Conservation (phyloP, 495 filamentous ascomycete species). For the Jackrogersella multiformis region DNA sequence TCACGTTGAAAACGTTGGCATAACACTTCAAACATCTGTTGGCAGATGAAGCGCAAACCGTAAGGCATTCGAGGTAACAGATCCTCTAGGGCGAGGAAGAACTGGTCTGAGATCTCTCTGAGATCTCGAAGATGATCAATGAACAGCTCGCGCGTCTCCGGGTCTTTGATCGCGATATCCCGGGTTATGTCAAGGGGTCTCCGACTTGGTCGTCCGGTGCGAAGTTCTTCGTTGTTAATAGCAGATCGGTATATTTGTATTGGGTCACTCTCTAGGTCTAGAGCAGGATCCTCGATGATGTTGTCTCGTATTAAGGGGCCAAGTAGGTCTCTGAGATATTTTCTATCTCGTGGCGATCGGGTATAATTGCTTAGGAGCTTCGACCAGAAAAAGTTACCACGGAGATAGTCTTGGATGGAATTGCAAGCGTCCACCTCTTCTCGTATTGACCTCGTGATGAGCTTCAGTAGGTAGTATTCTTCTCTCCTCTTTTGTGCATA, state of each 20-base stretch:
- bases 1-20: slow-evolving; percentile 80
- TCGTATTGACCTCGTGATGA: slow-evolving; percentile 81
- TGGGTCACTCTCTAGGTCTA: slow-evolving; percentile 96
- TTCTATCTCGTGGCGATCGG: slow-evolving; percentile 89
- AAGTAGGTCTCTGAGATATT: slow-evolving; percentile 86
- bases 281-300: slow-evolving; percentile 86
- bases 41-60: slow-evolving; percentile 87
- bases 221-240: slow-evolving; percentile 96
- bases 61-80: slow-evolving; percentile 89
- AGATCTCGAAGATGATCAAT: slow-evolving; percentile 94
- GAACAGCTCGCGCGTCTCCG: slow-evolving; percentile 89
- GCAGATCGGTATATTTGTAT: slow-evolving; percentile 95
- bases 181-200: slow-evolving; percentile 82
- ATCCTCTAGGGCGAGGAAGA: slow-evolving; percentile 82
- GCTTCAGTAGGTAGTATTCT: slow-evolving; percentile 94
- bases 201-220: slow-evolving; percentile 83
- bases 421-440: slow-evolving; percentile 83
- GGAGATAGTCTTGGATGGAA: slow-evolving; percentile 82
- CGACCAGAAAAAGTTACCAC: slow-evolving; percentile 92
- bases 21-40: slow-evolving; percentile 83
- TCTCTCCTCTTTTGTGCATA: slow-evolving; percentile 97
- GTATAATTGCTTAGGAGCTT: slow-evolving; percentile 88
- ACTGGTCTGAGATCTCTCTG: slow-evolving; percentile 90
- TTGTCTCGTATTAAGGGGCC: slow-evolving; percentile 85
- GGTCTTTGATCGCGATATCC: slow-evolving; percentile 92